Evolutionary conservation across 192 early-diverging fungal genomes (phyloP).

Genomic region (Mortierella claussenii): DNA sequence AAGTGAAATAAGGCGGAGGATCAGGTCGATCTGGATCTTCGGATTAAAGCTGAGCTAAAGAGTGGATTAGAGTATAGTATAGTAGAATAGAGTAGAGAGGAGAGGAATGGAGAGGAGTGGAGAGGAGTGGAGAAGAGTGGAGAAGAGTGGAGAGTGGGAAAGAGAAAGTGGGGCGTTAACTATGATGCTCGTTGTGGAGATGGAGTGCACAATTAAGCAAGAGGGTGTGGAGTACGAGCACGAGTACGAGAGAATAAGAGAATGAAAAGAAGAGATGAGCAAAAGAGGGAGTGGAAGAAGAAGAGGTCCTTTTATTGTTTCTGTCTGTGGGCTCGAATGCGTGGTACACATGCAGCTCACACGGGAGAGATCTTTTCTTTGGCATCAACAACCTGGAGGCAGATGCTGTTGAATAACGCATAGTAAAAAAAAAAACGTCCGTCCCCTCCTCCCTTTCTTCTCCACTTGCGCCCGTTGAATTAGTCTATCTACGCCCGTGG

Average conservation of each 20-base stretch:
- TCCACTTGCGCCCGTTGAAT: too few species aligned
- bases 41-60: background rate
- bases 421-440: too few species aligned
- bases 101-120: constrained; percentile 2
- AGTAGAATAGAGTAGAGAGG: background rate
- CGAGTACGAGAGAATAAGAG: too few species aligned
- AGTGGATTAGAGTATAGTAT: background rate
- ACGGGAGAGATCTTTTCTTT: too few species aligned
- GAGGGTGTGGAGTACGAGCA: background rate
- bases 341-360: too few species aligned
- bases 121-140: background rate
- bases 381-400: too few species aligned
- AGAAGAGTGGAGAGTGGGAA: background rate
- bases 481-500: too few species aligned
- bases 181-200: background rate
- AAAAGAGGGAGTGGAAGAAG: too few species aligned
- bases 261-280: background rate
- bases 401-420: too few species aligned
- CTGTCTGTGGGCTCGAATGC: background rate
- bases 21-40: background rate
- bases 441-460: too few species aligned
- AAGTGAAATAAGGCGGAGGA: background rate
- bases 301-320: background rate
- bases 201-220: background rate
- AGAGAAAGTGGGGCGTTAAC: background rate